Conservation (phyloP, 2,329 filamentous ascomycete species). For the Trichothecium sympodiale region DNA sequence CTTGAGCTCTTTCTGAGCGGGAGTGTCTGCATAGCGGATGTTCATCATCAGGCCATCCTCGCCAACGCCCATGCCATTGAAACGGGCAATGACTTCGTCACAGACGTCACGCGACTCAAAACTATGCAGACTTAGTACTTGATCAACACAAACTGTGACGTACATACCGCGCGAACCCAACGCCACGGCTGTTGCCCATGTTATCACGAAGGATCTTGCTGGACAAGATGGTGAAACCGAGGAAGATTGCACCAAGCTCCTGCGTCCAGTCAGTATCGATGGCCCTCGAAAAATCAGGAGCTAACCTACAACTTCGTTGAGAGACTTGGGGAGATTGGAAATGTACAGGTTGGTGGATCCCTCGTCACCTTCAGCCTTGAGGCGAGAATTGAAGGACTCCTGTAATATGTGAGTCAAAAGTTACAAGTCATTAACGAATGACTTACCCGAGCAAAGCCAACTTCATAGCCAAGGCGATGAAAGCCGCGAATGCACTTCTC, state of each 20-base stretch:
- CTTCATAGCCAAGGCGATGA: constrained; percentile 89
- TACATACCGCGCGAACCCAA: constrained; percentile 93
- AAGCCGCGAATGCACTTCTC: constrained; percentile 96
- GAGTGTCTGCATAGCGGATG: constrained; percentile 93
- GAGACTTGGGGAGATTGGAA: constrained; percentile 84
- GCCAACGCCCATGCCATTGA: constrained; percentile 67
- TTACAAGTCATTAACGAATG: constrained; percentile 1
- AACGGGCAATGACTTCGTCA: constrained; percentile 77
- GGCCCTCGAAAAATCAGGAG: not conserved
- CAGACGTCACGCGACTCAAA: constrained; percentile 86
- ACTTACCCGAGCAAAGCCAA: constrained; percentile 84
- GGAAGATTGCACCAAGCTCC: constrained; percentile 70
- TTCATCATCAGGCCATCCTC: constrained; percentile 77
- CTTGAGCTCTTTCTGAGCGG: constrained; percentile 93
- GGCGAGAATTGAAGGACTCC: constrained; percentile 96
- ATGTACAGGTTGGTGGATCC: constrained; percentile 93
- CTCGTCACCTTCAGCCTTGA: constrained; percentile 90
- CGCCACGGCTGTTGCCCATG: constrained; percentile 87
- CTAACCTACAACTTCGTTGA: constrained; percentile 73
- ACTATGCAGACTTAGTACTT: constrained; percentile 35
- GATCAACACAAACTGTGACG: too few species aligned
- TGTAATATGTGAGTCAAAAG: constrained; percentile 25
- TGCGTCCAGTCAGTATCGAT: constrained; percentile 18
- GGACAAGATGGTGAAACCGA: constrained; percentile 73
- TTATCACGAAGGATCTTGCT: constrained; percentile 90